Base-by-base conservation (phyloP, 148 eudicot genomes). In the Rhododendron henanense region DNA sequence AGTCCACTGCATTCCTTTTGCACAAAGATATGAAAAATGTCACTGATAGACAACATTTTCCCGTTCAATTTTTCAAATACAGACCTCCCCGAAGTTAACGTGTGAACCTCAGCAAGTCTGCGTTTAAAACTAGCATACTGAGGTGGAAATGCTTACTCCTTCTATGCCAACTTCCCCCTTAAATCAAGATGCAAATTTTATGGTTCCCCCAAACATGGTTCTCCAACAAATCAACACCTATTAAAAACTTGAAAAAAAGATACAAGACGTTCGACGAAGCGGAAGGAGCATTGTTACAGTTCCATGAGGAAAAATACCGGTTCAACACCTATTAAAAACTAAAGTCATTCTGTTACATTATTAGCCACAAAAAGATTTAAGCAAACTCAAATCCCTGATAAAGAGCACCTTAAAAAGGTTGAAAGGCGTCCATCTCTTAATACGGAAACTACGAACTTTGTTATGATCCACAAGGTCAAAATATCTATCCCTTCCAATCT, bases 381-480 rank as follows among this genome's bases (percentile, higher is more conserved):
- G 15, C 0, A 31, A 69, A 69, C 76, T 16, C n/a, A 15, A 63
- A 61, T 45, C 61, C 31, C 14, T 13, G 41, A 28, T 51, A 74
- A 10, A 39, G 7, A 1, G 41, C 90, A 95, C 98, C 97, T 95
- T 95, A 88, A 95, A 95, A 85, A 83, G 85, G 87, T 81, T 90
- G 78, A 95, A 95, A 79, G 93, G 91, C 86, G 50, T 90, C 89
- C 92, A 95, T 85, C 89, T 95, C 88, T 93, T 93, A 69, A 95
- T 88, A 33, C 97, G 92, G 78, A 95, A 95, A 84, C 89, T 90
- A 25, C 86, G 91, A 83, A 93, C 96, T 91, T 92, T 94, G 50
- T 95, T 94, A 89, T 95, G 98, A 86, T 95, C 96, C 59, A 95
- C 98, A 85, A 95, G 96, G 90, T 94, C 98, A 91, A 95, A 95